Base-by-base conservation (phyloP, 1,284 basidiomycete genomes). In the Takashimella koratensis region DNA sequence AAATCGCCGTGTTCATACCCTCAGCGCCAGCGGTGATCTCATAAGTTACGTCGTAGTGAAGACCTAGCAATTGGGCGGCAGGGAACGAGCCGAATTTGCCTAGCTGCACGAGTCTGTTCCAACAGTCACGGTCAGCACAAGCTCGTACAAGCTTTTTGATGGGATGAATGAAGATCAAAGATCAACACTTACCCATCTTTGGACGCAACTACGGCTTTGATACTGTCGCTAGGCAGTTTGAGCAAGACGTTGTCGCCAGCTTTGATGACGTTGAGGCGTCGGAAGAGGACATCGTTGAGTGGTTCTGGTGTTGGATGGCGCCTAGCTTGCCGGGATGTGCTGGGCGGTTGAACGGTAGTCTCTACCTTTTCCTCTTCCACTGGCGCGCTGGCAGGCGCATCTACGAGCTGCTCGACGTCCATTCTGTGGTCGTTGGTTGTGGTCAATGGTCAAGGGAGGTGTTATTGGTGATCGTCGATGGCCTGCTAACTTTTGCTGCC, bases 81-180 rank as follows among this genome's bases (percentile, higher is more conserved):
- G 77, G 75, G 66, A 80, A 79, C 0, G 74, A 61, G 21, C 78
- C 78, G 51, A 73, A 77, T 62, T 79, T 79, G 46, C 78, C 78
- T 5, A 79, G 61, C 41, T 75, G 68, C 19, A 79, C 58, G 2
- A 71, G 63, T 8, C 76, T 77, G 52, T 12, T 30, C n/a, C n/a
- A n/a, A n/a, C n/a, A 19, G n/a, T 58, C 46, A 60, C 49, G 45
- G 8, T 30, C 6, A 41, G 16, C 22, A 26, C 2, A 10, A 43
- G 21, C 16, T 43, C 43, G n/a, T 11, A 41, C 11, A 13, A 20
- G 40, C n/a, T 12, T n/a, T n/a, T n/a, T n/a, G n/a, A n/a, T n/a
- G n/a, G n/a, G n/a, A n/a, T n/a, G n/a, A n/a, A n/a, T n/a, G n/a
- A n/a, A n/a, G n/a, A n/a, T n/a, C n/a, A n/a, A n/a, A n/a, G n/a